These are phyloP conservation scores for Pseudogymnoascus sp. DNA, from an alignment of 2,329 filamentous ascomycete genomes.

Conservation along the genomic window DNA sequence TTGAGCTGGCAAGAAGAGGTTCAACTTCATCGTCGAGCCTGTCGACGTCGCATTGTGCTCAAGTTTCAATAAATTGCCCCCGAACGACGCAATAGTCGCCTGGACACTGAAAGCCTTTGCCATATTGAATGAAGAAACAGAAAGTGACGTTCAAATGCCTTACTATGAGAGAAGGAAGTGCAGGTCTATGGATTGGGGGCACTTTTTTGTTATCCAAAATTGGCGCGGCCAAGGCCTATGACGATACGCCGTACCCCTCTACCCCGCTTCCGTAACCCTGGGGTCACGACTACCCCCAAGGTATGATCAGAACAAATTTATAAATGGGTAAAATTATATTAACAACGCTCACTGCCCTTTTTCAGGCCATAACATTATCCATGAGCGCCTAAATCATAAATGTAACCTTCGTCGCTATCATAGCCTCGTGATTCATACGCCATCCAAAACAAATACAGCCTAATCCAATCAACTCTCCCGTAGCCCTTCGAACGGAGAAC, in stretches of 20 bases:
- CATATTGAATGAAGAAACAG: neutral
- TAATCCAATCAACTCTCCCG: slow-evolving; percentile 5
- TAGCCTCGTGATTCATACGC: slow-evolving; percentile 1
- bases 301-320: neutral
- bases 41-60: slow-evolving; percentile 73
- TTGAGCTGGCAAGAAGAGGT: slow-evolving; percentile 79
- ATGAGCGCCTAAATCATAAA: slow-evolving; percentile 4
- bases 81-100: slow-evolving; percentile 82
- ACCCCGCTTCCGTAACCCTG: slow-evolving; percentile 7
- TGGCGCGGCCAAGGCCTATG: neutral
- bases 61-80: slow-evolving; percentile 91
- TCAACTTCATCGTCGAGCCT: slow-evolving; percentile 82
- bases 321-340: neutral
- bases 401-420: neutral
- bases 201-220: neutral
- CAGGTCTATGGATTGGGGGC: neutral
- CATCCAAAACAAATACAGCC: neutral
- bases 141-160: neutral
- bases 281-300: neutral
- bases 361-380: neutral
- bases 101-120: slow-evolving; percentile 65
- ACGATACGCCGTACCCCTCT: neutral
- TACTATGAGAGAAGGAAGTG: neutral
- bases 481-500: neutral
- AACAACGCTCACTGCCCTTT: neutral